Evolutionary conservation across 192 early-diverging fungal species (phyloP).

Genomic region (Umbelopsis sp.): DNA sequence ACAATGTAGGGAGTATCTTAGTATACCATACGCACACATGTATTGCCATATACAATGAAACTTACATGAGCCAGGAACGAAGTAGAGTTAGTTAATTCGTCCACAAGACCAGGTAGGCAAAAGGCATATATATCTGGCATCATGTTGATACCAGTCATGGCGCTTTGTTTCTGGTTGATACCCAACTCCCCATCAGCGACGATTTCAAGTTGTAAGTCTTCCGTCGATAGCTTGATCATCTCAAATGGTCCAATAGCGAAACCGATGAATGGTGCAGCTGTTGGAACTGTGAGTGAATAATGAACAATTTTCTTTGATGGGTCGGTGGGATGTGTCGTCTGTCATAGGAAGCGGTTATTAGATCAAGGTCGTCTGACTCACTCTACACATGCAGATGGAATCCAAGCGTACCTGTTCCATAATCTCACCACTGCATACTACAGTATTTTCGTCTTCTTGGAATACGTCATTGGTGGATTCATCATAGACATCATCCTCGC

Average conservation of each 20-base stretch:
- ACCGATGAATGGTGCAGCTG: conserved; percentile 70
- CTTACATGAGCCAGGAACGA: conserved; percentile 60
- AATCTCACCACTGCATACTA: conserved; percentile 72
- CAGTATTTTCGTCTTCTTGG: conserved; percentile 51
- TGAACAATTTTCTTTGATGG: conserved; percentile 61
- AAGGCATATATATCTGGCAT: conserved; percentile 67
- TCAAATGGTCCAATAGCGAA: conserved; percentile 74
- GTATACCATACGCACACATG: background rate
- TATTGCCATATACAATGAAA: background rate
- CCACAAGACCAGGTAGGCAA: conserved; percentile 57
- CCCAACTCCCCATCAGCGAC: conserved; percentile 33
- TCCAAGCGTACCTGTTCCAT: conserved; percentile 49
- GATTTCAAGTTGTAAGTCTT: conserved; percentile 34
- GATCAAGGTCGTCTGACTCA: no score
- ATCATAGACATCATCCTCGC: conserved; percentile 31
- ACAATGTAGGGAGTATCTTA: background rate
- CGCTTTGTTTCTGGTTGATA: conserved; percentile 35
- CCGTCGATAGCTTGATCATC: conserved; percentile 42
- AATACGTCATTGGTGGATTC: conserved; percentile 34
- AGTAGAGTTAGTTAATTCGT: conserved; percentile 66
- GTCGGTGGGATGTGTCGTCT: conserved; percentile 63
- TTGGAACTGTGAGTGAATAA: conserved; percentile 68
- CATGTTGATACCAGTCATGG: conserved; percentile 42
- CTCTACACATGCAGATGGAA: background rate
- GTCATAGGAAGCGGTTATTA: background rate